Conservation (phyloP, 768 basidiomycete genomes). For the Leccinum sublutescens region DNA sequence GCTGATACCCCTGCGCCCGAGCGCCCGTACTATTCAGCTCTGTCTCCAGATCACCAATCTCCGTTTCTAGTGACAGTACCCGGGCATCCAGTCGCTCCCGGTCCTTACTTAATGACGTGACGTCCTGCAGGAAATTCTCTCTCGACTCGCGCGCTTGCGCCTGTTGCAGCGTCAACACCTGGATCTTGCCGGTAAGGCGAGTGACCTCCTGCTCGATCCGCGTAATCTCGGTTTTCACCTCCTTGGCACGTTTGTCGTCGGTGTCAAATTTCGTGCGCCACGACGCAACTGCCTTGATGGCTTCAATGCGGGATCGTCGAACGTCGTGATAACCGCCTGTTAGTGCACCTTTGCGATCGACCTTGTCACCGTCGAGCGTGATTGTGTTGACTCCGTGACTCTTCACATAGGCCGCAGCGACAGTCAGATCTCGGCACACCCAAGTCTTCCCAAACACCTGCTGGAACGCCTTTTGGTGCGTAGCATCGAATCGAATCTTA, state of each 20-base stretch:
- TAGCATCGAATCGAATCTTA: slow-evolving; percentile 74
- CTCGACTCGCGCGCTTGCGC: slow-evolving; percentile 67
- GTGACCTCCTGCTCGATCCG: slow-evolving; percentile 87
- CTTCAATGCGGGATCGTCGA: slow-evolving; percentile 85
- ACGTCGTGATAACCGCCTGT: slow-evolving; percentile 97
- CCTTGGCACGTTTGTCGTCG: slow-evolving; percentile 61
- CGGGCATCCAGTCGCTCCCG: slow-evolving; percentile 66
- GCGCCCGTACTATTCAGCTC: slow-evolving; percentile 63
- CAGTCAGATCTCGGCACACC: slow-evolving; percentile 88
- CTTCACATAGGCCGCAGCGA: slow-evolving; percentile 92
- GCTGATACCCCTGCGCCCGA: slow-evolving; percentile 60
- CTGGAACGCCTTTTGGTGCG: slow-evolving; percentile 81
- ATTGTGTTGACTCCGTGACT: slow-evolving; percentile 95
- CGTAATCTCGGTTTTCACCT: slow-evolving; percentile 70
- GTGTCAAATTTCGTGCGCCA: slow-evolving; percentile 74
- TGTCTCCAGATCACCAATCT: slow-evolving; percentile 67
- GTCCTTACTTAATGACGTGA: slow-evolving; percentile 56
- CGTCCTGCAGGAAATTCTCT: slow-evolving; percentile 65
- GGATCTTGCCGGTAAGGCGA: slow-evolving; percentile 64
- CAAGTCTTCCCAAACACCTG: slow-evolving; percentile 98
- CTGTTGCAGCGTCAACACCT: slow-evolving; percentile 67
- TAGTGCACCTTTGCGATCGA: slow-evolving; percentile 92
- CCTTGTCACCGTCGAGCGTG: slow-evolving; percentile 96
- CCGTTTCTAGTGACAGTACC: slow-evolving; percentile 60
- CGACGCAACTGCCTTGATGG: slow-evolving; percentile 67